Conservation (phyloP, 2,329 filamentous ascomycete species). For the Talaromyces sp. region DNA sequence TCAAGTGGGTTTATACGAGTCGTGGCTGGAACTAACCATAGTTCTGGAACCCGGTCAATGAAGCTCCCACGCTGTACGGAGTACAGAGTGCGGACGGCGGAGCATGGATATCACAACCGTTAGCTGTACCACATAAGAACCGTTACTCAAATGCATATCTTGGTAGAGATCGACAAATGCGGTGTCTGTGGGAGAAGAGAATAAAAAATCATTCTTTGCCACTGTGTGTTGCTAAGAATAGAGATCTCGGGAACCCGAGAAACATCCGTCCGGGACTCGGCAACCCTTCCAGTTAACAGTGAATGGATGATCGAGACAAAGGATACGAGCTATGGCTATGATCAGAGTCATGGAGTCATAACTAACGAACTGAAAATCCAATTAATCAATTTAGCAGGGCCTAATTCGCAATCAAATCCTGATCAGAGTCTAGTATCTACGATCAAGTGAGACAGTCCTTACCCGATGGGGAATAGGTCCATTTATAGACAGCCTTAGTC, state of each 20-base stretch:
- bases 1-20: neutral
- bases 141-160: neutral
- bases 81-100: no score
- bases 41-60: neutral
- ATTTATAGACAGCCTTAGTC: neutral
- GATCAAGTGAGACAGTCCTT: slow-evolving; percentile 3
- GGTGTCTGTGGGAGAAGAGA: no score
- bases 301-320: neutral
- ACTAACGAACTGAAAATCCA: neutral
- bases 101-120: neutral
- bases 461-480: neutral
- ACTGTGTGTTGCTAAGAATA: neutral
- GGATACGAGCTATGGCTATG: neutral
- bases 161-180: no score
- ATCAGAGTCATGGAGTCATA: neutral
- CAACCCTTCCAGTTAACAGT: neutral
- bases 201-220: no score
- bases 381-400: neutral
- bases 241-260: slow-evolving; percentile 1
- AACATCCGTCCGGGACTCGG: neutral
- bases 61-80: no score
- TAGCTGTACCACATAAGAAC: neutral
- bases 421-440: neutral
- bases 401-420: neutral
- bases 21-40: neutral